A percentile compares a stretch with the other conserved stretches of the same genome.
These are phyloP conservation scores for Amyloporia xantha DNA, from an alignment of 768 basidiomycete genomes.

Conservation along the genomic window DNA sequence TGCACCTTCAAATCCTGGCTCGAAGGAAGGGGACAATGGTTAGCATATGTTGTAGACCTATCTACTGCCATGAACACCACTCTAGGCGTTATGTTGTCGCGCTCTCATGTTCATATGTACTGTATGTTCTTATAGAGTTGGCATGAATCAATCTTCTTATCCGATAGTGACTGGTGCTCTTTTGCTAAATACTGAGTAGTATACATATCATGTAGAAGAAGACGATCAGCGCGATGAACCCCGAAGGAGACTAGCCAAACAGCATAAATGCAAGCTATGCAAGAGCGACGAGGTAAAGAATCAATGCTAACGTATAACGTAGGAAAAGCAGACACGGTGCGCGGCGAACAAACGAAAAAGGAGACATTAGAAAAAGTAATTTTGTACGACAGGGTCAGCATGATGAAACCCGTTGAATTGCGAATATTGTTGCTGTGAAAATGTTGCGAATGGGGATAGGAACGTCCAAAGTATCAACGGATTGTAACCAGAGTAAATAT, in stretches of 20 bases:
- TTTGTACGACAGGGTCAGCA: constrained; percentile 16
- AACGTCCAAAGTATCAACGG: constrained; percentile 17
- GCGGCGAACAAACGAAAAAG: constrained; percentile 7
- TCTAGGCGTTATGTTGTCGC: neutral
- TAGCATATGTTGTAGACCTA: constrained; percentile 22
- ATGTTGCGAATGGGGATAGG: constrained; percentile 3
- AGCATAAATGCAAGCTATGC: constrained; percentile 27
- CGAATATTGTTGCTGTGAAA: constrained; percentile 14
- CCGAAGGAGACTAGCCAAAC: constrained; percentile 23
- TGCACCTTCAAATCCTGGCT: constrained; percentile 53
- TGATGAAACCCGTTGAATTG: constrained; percentile 14
- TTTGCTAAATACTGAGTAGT: constrained; percentile 18
- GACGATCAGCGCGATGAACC: constrained; percentile 22
- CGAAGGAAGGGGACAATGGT: constrained; percentile 73
- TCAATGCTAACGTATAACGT: constrained; percentile 15
- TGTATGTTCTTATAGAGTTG: constrained; percentile 10
- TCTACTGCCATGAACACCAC: too few species aligned
- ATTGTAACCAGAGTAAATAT: constrained; percentile 20
- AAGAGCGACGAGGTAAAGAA: constrained; percentile 22
- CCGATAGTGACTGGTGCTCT: neutral
- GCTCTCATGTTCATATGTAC: neutral
- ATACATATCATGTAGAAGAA: constrained; percentile 20
- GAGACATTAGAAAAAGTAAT: constrained; percentile 18
- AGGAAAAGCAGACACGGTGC: constrained; percentile 20
- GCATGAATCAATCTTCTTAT: constrained; percentile 15